Conservation (phyloP, 2,329 filamentous ascomycete genomes). For the Xylariaceae sp. region DNA sequence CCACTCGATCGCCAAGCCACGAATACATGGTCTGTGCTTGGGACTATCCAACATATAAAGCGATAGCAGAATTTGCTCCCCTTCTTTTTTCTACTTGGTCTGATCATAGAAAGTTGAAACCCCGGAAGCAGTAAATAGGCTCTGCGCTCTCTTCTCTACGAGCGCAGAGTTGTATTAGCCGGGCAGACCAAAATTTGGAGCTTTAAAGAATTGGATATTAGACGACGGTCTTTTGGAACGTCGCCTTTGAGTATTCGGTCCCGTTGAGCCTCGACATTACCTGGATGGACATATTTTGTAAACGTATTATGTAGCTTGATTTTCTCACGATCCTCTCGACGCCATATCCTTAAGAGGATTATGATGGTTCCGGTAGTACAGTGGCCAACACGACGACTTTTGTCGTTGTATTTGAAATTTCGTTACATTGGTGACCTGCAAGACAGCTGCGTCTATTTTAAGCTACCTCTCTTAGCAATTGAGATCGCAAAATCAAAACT, state of each 20-base stretch:
- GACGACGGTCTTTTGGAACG: conserved; percentile 39
- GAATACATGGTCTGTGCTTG: conserved; percentile 24
- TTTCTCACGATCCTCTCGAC: too few relatives aligned
- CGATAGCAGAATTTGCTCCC: conserved; percentile 13
- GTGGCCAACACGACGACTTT: too few relatives aligned
- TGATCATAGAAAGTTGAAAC: conserved; percentile 58
- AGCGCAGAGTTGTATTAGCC: conserved; percentile 62
- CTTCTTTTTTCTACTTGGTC: conserved; percentile 41
- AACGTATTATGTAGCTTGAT: too few relatives aligned
- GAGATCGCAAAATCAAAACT: too few relatives aligned
- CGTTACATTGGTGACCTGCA: too few relatives aligned
- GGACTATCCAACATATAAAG: conserved; percentile 17
- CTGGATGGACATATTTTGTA: neutral
- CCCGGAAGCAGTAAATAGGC: conserved; percentile 63
- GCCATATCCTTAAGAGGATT: too few relatives aligned
- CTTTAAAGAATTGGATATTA: conserved; percentile 70
- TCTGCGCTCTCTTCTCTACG: conserved; percentile 49
- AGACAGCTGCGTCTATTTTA: too few relatives aligned
- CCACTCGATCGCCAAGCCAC: neutral
- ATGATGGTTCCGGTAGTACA: too few relatives aligned
- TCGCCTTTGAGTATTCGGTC: conserved; percentile 59
- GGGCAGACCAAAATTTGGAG: conserved; percentile 63
- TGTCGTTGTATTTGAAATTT: too few relatives aligned
- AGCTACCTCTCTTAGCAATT: too few relatives aligned
- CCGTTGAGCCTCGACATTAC: conserved; percentile 57